A percentile compares a stretch with the other conserved stretches of the same genome.
Evolutionary conservation across 768 basidiomycete species (phyloP).

Genomic region (Russula sp.): DNA sequence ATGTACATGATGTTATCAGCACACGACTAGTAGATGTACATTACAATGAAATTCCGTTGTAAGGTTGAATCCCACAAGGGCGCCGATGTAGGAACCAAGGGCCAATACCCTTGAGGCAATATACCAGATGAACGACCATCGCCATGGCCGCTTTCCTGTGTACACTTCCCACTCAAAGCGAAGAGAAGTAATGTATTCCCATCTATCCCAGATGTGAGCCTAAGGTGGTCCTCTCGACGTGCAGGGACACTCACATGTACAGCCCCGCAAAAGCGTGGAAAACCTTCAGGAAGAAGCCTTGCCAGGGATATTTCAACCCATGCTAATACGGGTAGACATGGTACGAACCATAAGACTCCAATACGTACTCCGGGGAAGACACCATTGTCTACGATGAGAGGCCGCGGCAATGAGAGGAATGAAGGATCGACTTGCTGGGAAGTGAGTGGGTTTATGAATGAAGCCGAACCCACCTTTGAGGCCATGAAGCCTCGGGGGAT

Average conservation of each 20-base stretch:
- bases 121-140: slow-evolving; percentile 21
- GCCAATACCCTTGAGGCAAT: slow-evolving; percentile 4
- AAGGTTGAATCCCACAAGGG: slow-evolving; percentile 15
- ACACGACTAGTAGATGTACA: not conserved
- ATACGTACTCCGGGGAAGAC: not conserved
- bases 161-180: slow-evolving; percentile 19
- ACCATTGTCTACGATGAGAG: not conserved
- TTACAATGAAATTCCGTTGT: slow-evolving; percentile 8
- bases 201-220: not conserved
- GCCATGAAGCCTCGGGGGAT: no score
- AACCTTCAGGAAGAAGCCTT: slow-evolving; percentile 8
- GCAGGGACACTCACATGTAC: slow-evolving; percentile 5
- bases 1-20: not conserved
- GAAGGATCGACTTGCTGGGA: not conserved
- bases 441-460: no score
- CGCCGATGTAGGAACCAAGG: not conserved
- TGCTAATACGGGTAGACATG: not conserved
- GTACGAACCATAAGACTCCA: slow-evolving; percentile 1
- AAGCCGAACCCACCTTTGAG: no score
- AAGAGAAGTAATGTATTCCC: slow-evolving; percentile 16
- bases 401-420: not conserved
- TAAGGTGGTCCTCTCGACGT: no score
- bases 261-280: slow-evolving; percentile 16
- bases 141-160: slow-evolving; percentile 18
- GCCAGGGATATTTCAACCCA: not conserved